phyloP scores from a whole-genome alignment of 2,329 filamentous ascomycete genomes.

The Colletotrichum lindemuthianum region DNA sequence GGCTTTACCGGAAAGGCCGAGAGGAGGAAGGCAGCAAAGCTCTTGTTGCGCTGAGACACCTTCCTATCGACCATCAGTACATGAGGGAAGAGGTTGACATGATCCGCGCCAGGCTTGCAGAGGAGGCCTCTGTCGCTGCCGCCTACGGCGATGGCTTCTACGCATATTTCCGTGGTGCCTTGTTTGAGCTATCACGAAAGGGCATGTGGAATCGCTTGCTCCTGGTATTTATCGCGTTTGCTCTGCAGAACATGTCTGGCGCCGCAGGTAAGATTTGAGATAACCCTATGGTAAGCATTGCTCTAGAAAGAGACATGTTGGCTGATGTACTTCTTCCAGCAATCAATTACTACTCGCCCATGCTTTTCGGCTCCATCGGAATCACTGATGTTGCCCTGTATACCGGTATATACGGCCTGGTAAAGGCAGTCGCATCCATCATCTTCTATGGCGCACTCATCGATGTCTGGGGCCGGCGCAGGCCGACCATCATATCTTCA shows the following conservation, averaged over 20 bases:
- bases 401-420: conserved; percentile 62
- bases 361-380: conserved; percentile 55
- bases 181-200: conserved; percentile 48
- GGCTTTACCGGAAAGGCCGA: conserved; percentile 38
- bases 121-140: conserved; percentile 46
- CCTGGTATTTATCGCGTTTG: conserved; percentile 50
- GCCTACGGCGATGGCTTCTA: conserved; percentile 46
- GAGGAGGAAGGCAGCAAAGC: conserved; percentile 44
- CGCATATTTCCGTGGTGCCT: conserved; percentile 48
- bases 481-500: conserved; percentile 58
- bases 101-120: conserved; percentile 49
- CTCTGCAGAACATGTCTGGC: conserved; percentile 53
- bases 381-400: conserved; percentile 56
- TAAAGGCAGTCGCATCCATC: conserved; percentile 53
- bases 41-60: conserved; percentile 54
- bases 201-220: conserved; percentile 53
- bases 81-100: conserved; percentile 60
- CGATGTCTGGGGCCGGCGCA: conserved; percentile 51
- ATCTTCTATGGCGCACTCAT: conserved; percentile 53
- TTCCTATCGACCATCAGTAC: conserved; percentile 52
- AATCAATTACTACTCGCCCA: conserved; percentile 56
- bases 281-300: conserved; percentile 18
- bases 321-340: conserved; percentile 36
- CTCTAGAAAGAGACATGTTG: neutral
- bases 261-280: conserved; percentile 44